A percentile compares a stretch with the other conserved stretches of the same genome.
phyloP scores from a whole-genome alignment of 2,329 filamentous ascomycete genomes.

The Aphanocladium album region DNA sequence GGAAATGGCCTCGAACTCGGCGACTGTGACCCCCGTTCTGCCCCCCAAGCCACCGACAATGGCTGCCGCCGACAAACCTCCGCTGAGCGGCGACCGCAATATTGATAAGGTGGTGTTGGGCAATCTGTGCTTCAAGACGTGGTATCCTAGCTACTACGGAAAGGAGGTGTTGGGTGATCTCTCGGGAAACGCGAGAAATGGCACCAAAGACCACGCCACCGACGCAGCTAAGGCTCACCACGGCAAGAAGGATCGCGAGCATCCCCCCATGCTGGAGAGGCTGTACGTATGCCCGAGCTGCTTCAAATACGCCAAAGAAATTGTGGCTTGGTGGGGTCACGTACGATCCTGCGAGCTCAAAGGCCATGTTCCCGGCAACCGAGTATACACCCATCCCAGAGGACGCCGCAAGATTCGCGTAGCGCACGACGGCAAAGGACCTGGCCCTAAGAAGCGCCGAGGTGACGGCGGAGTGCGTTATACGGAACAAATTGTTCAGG shows the following conservation, averaged over 20 bases:
- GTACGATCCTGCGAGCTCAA: constrained; percentile 51
- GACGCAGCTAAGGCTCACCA: constrained; percentile 19
- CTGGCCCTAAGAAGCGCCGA: constrained; percentile 34
- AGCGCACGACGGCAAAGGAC: constrained; percentile 25
- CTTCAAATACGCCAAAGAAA: constrained; percentile 79
- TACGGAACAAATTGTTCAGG: constrained; percentile 40
- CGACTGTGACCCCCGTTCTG: constrained; percentile 28
- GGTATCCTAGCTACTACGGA: constrained; percentile 88
- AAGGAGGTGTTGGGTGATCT: constrained; percentile 61
- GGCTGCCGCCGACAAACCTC: constrained; percentile 26
- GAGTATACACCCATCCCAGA: constrained; percentile 64
- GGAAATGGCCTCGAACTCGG: constrained; percentile 23
- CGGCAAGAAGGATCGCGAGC: constrained; percentile 31
- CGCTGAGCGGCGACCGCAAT: constrained; percentile 59
- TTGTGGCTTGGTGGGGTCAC: constrained; percentile 55
- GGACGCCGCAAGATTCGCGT: constrained; percentile 37
- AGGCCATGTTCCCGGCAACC: constrained; percentile 55
- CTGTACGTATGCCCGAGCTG: constrained; percentile 89
- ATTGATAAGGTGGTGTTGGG: constrained; percentile 84
- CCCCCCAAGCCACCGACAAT: constrained; percentile 30
- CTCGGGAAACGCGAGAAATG: constrained; percentile 26
- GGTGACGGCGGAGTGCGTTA: constrained; percentile 32
- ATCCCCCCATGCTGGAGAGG: constrained; percentile 51
- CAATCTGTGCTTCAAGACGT: constrained; percentile 76
- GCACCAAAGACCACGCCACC: constrained; percentile 22